A percentile compares a stretch with the other conserved stretches of the same genome.
These are phyloP conservation scores for Claviceps digitariae DNA, from an alignment of 2,329 filamentous ascomycete species.

Conservation along the genomic window DNA sequence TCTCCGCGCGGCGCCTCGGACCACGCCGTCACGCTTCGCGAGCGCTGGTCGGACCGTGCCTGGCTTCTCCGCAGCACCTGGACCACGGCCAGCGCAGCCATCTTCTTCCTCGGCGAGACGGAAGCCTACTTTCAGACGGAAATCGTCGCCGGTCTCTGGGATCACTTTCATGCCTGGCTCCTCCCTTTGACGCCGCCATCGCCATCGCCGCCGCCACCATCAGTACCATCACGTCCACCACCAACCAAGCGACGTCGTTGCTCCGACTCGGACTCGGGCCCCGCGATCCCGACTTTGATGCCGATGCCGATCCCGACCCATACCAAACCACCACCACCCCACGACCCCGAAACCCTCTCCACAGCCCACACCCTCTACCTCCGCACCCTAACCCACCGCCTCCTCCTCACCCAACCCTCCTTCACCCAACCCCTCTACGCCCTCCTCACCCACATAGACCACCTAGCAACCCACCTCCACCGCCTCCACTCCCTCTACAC, in stretches of 20 bases:
- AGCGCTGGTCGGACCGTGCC: constrained; percentile 49
- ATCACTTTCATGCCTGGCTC: constrained; percentile 67
- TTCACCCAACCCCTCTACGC: constrained; percentile 55
- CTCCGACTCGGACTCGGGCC: neutral
- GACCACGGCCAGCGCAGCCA: constrained; percentile 75
- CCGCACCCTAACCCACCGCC: constrained; percentile 47
- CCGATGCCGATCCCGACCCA: neutral
- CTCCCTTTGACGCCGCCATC: constrained; percentile 19
- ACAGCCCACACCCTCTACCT: constrained; percentile 70
- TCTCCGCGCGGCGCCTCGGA: constrained; percentile 49
- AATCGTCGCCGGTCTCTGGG: constrained; percentile 69
- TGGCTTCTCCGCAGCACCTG: constrained; percentile 67
- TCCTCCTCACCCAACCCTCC: constrained; percentile 49
- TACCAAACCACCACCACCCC: constrained; percentile 14
- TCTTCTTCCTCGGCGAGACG: constrained; percentile 81
- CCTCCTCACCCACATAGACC: constrained; percentile 63
- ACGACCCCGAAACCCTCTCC: constrained; percentile 76
- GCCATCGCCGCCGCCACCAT: neutral
- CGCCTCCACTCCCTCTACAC: constrained; percentile 66
- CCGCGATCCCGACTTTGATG: neutral
- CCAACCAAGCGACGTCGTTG: neutral
- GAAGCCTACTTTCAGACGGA: constrained; percentile 84
- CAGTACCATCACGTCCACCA: neutral
- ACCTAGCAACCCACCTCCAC: constrained; percentile 61
- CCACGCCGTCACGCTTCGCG: constrained; percentile 46